Evolutionary conservation across 352 stramenopile genomes (phyloP), one percentile per base, ranked within the genome.

Genomic region (Phytophthora tubulina): DNA sequence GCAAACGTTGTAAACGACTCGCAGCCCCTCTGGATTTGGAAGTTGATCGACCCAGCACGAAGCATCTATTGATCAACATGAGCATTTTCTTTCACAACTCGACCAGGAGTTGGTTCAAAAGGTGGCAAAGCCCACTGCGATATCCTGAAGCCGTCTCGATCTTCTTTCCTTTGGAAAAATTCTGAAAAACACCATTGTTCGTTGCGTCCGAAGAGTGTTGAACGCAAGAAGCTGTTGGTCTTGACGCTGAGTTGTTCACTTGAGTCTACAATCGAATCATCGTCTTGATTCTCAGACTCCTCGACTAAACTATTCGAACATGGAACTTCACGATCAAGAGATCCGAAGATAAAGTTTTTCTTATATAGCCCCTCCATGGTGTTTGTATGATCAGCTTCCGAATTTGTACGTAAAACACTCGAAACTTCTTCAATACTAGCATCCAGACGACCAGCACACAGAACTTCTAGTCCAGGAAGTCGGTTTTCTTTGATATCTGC

Each of bases 161-260:
- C 51, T 4, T 55, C 42, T 15, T 67, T 50, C 2, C 52, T 49
- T 33, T 63, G 45, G 56, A 78, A 75, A 33, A 70, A 69, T 21
- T 78, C 71, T 11, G 65, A 65, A 56, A 53, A 78, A 49, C 71
- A 78, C 71, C 71, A 78, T 15, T 79, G 72, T 61, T 79, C 72
- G 48, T 79, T 79, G 54, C 35, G 72, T 15, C 46, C 57, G 31
- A 79, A 79, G 14, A 71, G 4, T 13, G 57, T 60, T 1, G 72
- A 70, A 6, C 68, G 67, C 38, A 70, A 52, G 31, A 79, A 79
- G 41, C 67, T 76, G 57, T 41, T 68, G 46, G 72, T 79, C 45
- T 79, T 79, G 11, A 71, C 63, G 13, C 38, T 57, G 27, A 78
- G 58, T 5, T 79, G 67, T 13, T 63, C 65, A 4, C 36, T 63